A percentile compares a stretch with the other conserved stretches of the same genome.
phyloP scores from a whole-genome alignment of 495 filamentous ascomycete genomes.

The Aeminium ludgeri region DNA sequence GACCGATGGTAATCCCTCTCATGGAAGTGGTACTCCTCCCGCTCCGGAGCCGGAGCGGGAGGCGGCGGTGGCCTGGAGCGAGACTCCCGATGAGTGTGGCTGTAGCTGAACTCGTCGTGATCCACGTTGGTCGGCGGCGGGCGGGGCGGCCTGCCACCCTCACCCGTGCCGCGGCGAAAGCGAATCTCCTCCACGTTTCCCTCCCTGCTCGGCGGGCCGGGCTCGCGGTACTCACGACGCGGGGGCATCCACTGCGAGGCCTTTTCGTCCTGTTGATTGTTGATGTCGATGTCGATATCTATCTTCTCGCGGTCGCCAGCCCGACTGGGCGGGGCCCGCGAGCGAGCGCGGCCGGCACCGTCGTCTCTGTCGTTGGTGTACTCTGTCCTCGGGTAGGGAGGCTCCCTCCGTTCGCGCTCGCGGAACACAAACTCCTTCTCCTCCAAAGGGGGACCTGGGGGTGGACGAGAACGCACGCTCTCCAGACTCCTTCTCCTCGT shows the following conservation, averaged over 20 bases:
- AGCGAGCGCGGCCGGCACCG: constrained; percentile 3
- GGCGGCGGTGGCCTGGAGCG: constrained; percentile 12
- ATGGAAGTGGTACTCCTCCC: constrained; percentile 17
- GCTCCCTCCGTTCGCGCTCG: constrained; percentile 3
- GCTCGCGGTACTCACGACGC: constrained; percentile 6
- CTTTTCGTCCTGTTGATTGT: neutral
- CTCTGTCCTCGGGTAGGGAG: constrained; percentile 8
- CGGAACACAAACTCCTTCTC: constrained; percentile 23
- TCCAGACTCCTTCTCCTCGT: constrained; percentile 11
- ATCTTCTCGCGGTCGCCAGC: constrained; percentile 7
- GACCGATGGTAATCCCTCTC: constrained; percentile 5
- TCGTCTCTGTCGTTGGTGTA: constrained; percentile 4
- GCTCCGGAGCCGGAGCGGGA: constrained; percentile 24
- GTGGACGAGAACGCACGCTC: constrained; percentile 14
- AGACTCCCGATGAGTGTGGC: constrained; percentile 3
- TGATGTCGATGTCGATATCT: constrained; percentile 12
- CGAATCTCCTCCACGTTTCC: constrained; percentile 14
- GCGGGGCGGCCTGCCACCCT: constrained; percentile 4
- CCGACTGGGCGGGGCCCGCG: constrained; percentile 1
- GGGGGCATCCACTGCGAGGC: too few relatives aligned
- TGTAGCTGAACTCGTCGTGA: constrained; percentile 17
- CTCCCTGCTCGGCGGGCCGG: neutral
- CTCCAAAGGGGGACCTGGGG: constrained; percentile 16
- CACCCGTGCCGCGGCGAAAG: constrained; percentile 11
- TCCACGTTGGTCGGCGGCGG: constrained; percentile 4